Conservation (phyloP, 768 basidiomycete species). For the Hypholoma fasciculare region DNA sequence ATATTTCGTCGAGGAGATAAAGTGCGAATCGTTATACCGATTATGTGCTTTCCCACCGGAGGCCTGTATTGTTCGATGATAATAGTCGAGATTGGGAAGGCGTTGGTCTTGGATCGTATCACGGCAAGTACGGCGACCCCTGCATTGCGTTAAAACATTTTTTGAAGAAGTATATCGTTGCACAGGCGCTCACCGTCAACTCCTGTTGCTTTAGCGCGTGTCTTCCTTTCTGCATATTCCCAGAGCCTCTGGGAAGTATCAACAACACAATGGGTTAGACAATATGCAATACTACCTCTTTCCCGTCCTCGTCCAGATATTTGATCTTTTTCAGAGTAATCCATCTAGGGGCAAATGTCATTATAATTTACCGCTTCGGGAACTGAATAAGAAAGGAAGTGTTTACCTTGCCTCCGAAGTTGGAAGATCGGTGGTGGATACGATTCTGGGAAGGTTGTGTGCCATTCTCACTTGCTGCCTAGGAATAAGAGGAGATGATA, state of each 20-base stretch:
- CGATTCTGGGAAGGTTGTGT: constrained; percentile 44
- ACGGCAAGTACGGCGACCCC: constrained; percentile 87
- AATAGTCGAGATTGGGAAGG: constrained; percentile 76
- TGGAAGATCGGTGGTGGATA: constrained; percentile 51
- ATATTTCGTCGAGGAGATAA: neutral
- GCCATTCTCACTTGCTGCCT: constrained; percentile 10
- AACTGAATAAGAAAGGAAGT: neutral
- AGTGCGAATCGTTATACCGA: constrained; percentile 46
- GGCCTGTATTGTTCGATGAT: constrained; percentile 94
- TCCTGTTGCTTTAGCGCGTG: constrained; percentile 65
- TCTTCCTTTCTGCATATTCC: constrained; percentile 88
- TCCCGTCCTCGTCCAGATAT: constrained; percentile 78
- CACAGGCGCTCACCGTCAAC: constrained; percentile 63
- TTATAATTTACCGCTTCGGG: neutral
- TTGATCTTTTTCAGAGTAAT: constrained; percentile 79
- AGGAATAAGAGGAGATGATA: neutral
- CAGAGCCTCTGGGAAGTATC: constrained; percentile 61
- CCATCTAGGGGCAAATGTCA: constrained; percentile 55
- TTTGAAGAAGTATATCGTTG: neutral
- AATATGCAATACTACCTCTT: constrained; percentile 45
- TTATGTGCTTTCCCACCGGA: constrained; percentile 72
- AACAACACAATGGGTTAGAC: constrained; percentile 2
- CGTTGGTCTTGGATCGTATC: constrained; percentile 69
- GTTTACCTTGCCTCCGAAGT: constrained; percentile 59
- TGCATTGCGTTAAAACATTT: constrained; percentile 27